Evolutionary conservation across 2,329 filamentous ascomycete species (phyloP).

Genomic region (Neoscytalidium dimidiatum): DNA sequence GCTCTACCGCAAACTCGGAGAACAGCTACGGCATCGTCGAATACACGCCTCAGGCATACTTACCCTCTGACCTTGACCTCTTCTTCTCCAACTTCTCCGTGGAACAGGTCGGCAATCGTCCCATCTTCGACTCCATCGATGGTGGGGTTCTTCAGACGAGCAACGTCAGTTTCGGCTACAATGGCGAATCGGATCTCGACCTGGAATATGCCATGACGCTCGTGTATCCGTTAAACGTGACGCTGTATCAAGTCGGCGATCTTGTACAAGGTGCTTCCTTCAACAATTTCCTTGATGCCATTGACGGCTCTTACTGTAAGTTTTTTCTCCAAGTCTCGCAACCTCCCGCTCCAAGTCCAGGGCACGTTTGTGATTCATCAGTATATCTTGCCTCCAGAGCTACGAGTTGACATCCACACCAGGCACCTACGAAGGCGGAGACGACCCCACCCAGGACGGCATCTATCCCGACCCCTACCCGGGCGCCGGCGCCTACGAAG

Average conservation of each 20-base stretch:
- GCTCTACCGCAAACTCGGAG: background rate
- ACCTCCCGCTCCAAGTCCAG: no score
- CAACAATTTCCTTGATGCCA: conserved; percentile 39
- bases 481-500: conserved; percentile 48
- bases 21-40: conserved; percentile 15
- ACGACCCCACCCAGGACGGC: conserved; percentile 49
- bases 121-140: conserved; percentile 49
- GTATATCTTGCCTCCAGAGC: background rate
- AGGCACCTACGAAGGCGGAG: conserved; percentile 13
- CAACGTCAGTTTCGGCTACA: conserved; percentile 23
- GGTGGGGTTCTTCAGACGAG: conserved; percentile 30
- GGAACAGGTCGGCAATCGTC: conserved; percentile 45
- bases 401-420: background rate
- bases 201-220: conserved; percentile 52
- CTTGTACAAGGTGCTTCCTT: conserved; percentile 33
- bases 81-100: conserved; percentile 41
- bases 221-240: conserved; percentile 53
- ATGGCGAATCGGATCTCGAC: conserved; percentile 50
- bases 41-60: conserved; percentile 5
- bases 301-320: conserved; percentile 54
- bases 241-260: conserved; percentile 55
- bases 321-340: background rate
- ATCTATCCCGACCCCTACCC: conserved; percentile 50
- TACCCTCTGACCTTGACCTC: conserved; percentile 33
- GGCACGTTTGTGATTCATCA: no score